phyloP scores from a whole-genome alignment of 257 asterid species.

The Nicotiana otophora region DNA sequence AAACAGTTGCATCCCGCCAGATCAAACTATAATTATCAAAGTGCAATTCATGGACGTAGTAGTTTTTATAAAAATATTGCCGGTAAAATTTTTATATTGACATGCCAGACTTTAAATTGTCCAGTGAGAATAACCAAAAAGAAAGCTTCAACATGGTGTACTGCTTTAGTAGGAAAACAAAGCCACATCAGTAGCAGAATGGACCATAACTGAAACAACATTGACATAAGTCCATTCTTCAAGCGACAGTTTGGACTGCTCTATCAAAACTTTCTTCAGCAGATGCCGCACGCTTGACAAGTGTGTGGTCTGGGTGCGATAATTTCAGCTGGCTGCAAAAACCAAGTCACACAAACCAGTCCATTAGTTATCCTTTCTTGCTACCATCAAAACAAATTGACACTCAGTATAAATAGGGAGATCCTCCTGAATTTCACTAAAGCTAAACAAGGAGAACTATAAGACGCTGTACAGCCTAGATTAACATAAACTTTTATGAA shows the following conservation, averaged over 20 bases:
- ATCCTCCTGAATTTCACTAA: neutral
- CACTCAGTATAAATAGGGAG: neutral
- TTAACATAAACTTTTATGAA: neutral
- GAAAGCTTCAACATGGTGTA: neutral
- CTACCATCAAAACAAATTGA: neutral
- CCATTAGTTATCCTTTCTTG: neutral
- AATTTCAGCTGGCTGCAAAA: constrained; percentile 78
- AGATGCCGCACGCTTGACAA: constrained; percentile 51
- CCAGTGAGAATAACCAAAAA: neutral
- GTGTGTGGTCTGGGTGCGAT: constrained; percentile 75
- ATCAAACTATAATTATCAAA: constrained; percentile 36
- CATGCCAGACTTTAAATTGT: neutral
- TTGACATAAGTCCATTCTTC: constrained; percentile 19
- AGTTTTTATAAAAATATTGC: neutral
- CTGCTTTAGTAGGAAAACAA: neutral
- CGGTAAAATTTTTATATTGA: neutral
- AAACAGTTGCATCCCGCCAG: neutral
- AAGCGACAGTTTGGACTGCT: constrained; percentile 73
- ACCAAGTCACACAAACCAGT: constrained; percentile 1
- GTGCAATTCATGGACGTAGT: constrained; percentile 63
- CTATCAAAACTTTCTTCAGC: constrained; percentile 78
- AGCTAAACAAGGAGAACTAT: neutral
- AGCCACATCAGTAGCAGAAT: neutral
- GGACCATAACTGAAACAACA: neutral
- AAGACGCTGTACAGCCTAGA: neutral